These are phyloP conservation scores for Lactifluus pinguis DNA, from an alignment of 768 basidiomycete genomes.

Conservation along the genomic window DNA sequence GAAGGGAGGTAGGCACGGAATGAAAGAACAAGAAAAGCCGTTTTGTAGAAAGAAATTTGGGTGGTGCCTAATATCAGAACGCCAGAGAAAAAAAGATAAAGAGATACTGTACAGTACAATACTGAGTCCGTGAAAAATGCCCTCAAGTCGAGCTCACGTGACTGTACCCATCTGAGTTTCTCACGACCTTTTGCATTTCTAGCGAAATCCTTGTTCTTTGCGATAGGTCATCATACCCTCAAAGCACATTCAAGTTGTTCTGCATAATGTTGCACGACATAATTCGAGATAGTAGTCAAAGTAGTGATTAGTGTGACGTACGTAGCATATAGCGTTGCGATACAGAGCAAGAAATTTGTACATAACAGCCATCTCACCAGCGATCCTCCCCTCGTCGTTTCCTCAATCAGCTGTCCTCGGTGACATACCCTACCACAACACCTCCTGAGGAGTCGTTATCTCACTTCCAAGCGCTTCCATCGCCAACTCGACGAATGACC, in stretches of 20 bases:
- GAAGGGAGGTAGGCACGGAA: too few relatives aligned
- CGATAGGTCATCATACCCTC: too few relatives aligned
- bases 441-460: neutral
- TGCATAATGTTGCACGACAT: neutral
- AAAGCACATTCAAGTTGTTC: neutral
- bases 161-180: too few relatives aligned
- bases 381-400: neutral
- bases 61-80: too few relatives aligned
- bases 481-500: constrained; percentile 13
- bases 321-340: neutral
- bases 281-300: neutral
- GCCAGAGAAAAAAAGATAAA: too few relatives aligned
- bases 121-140: too few relatives aligned
- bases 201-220: too few relatives aligned
- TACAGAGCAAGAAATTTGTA: neutral
- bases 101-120: too few relatives aligned
- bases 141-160: too few relatives aligned
- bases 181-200: too few relatives aligned
- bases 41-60: too few relatives aligned
- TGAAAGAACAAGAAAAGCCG: too few relatives aligned
- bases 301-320: neutral
- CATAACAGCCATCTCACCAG: neutral
- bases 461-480: constrained; percentile 11
- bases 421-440: neutral
- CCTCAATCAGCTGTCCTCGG: neutral